Conservation (phyloP, 345 rosid genomes). For the Noccaea bulbosa region DNA sequence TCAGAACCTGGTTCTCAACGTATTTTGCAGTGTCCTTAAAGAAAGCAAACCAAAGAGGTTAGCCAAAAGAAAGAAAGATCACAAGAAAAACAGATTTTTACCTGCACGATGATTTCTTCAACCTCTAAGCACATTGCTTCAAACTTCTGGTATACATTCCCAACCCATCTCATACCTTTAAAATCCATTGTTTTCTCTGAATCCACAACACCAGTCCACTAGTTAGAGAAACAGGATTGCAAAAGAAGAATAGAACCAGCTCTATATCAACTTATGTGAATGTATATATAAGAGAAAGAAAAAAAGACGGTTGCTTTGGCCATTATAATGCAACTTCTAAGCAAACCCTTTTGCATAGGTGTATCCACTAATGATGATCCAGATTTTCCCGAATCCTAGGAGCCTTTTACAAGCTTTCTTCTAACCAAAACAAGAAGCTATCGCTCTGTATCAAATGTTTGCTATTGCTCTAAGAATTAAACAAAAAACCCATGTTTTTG, state of each 20-base stretch:
- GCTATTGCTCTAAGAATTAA: conserved; percentile 3
- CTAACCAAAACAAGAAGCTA: conserved; percentile 29
- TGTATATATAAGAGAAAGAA: background rate
- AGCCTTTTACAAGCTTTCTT: conserved; percentile 28
- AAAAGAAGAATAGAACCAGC: conserved; percentile 4
- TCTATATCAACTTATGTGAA: background rate
- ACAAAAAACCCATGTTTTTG: background rate
- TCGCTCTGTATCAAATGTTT: conserved; percentile 36
- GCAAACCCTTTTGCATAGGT: conserved; percentile 34
- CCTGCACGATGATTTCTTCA: conserved; percentile 85
- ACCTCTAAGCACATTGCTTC: conserved; percentile 93
- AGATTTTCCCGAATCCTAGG: conserved; percentile 23
- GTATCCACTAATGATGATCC: background rate
- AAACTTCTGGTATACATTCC: conserved; percentile 74
- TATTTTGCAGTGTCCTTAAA: conserved; percentile 73
- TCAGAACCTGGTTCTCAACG: conserved; percentile 79
- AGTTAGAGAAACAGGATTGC: conserved; percentile 26
- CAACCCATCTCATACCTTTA: conserved; percentile 76
- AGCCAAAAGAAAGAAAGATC: background rate
- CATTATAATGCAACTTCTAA: conserved; percentile 33
- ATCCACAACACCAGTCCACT: conserved; percentile 29
- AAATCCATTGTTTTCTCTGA: conserved; percentile 50
- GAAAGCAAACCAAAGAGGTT: conserved; percentile 5
- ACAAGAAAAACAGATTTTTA: conserved; percentile 17
- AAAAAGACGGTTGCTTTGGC: conserved; percentile 9